These are phyloP conservation scores for Podospora appendiculata DNA, from an alignment of 495 filamentous ascomycete genomes.

Conservation along the genomic window DNA sequence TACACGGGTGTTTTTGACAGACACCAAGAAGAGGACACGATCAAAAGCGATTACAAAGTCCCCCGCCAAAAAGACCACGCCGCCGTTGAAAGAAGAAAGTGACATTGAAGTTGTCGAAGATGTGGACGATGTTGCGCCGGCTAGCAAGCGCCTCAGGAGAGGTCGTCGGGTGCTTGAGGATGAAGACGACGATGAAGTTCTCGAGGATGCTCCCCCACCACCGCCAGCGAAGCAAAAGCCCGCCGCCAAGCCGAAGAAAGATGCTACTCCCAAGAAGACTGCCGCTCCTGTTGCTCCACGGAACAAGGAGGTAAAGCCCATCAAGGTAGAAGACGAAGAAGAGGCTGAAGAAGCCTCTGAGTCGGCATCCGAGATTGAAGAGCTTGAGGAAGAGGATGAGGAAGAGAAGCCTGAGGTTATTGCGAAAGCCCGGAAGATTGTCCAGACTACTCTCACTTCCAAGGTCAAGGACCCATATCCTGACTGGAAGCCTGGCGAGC, in stretches of 20 bases:
- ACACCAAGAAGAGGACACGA: constrained; percentile 30
- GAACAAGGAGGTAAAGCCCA: constrained; percentile 4
- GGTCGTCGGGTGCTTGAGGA: constrained; percentile 25
- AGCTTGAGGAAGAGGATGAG: constrained; percentile 49
- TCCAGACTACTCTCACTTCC: constrained; percentile 67
- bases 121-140: constrained; percentile 43
- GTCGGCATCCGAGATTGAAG: constrained; percentile 44
- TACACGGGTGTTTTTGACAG: constrained; percentile 5
- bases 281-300: constrained; percentile 1
- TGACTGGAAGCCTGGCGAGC: constrained; percentile 83
- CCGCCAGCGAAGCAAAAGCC: neutral
- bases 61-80: neutral
- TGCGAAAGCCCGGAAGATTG: constrained; percentile 70
- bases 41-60: constrained; percentile 3
- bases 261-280: constrained; percentile 8
- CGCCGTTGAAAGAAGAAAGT: constrained; percentile 8
- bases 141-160: constrained; percentile 41
- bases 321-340: constrained; percentile 28
- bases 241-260: constrained; percentile 15
- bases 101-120: constrained; percentile 27
- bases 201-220: neutral
- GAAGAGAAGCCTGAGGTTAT: constrained; percentile 70
- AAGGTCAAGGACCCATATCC: constrained; percentile 74
- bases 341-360: constrained; percentile 40
- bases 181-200: neutral